Percentiles rank a stretch among this genome's conserved stretches.
Conservation (phyloP, 2,329 filamentous ascomycete species). For the Diaporthe eres region DNA sequence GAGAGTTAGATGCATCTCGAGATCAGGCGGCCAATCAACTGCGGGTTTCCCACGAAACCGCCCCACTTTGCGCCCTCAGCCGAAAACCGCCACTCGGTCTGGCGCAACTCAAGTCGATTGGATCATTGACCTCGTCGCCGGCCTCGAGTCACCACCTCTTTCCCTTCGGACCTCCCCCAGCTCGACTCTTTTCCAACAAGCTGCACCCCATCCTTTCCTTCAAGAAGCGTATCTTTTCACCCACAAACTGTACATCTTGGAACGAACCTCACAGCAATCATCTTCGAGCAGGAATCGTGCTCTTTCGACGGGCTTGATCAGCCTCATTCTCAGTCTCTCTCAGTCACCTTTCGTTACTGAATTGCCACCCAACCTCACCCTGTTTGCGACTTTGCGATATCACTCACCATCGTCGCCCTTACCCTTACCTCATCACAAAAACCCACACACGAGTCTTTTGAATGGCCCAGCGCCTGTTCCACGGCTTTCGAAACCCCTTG, state of each 20-base stretch:
- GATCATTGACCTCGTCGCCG: slow-evolving; percentile 28
- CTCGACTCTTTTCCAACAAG: background rate
- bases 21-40: slow-evolving; percentile 4
- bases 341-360: slow-evolving; percentile 28
- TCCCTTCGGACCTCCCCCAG: background rate
- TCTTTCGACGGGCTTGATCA: slow-evolving; percentile 13
- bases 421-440: background rate
- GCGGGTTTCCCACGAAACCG: background rate
- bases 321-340: slow-evolving; percentile 5
- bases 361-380: slow-evolving; percentile 26
- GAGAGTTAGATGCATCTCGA: background rate
- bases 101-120: slow-evolving; percentile 5
- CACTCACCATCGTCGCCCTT: background rate
- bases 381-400: slow-evolving; percentile 14
- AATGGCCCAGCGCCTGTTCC: slow-evolving; percentile 30
- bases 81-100: slow-evolving; percentile 22
- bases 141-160: slow-evolving; percentile 19
- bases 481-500: slow-evolving; percentile 5
- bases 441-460: background rate
- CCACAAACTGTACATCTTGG: background rate
- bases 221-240: background rate
- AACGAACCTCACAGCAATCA: background rate
- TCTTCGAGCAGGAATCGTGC: slow-evolving; percentile 6
- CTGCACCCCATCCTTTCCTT: slow-evolving; percentile 5
- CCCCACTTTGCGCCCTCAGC: background rate